phyloP scores from a whole-genome alignment of 2,329 filamentous ascomycete genomes.

The Colletotrichum abscissum region DNA sequence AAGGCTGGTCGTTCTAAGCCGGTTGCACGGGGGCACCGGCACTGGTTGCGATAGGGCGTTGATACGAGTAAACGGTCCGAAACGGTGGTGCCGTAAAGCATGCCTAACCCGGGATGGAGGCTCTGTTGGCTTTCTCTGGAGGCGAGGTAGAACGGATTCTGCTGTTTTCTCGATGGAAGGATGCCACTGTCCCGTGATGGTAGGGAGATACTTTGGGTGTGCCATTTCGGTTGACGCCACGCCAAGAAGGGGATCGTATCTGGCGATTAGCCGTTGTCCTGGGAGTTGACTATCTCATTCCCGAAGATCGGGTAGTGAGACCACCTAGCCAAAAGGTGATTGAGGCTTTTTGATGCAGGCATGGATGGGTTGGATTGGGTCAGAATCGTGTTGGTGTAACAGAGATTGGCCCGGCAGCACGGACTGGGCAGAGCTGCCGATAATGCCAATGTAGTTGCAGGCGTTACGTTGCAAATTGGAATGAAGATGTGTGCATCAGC shows the following conservation, averaged over 20 bases:
- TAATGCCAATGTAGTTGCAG: neutral
- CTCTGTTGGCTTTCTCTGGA: neutral
- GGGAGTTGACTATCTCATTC: neutral
- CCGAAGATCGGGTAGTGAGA: slow-evolving; percentile 9
- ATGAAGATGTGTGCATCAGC: no score
- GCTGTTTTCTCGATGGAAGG: slow-evolving; percentile 15
- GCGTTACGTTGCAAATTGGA: neutral
- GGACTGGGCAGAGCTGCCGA: neutral
- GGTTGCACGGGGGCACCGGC: neutral
- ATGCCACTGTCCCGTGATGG: slow-evolving; percentile 25
- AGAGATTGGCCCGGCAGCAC: neutral
- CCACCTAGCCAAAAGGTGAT: slow-evolving; percentile 1
- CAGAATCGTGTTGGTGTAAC: slow-evolving; percentile 2
- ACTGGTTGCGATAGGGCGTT: neutral
- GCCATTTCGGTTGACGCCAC: slow-evolving; percentile 15
- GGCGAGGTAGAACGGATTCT: neutral
- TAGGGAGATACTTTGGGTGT: slow-evolving; percentile 11
- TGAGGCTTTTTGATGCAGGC: neutral
- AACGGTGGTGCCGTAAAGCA: neutral
- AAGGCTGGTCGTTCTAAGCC: neutral
- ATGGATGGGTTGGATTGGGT: neutral
- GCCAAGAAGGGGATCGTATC: slow-evolving; percentile 12
- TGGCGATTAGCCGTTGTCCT: slow-evolving; percentile 10
- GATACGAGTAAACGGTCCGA: slow-evolving; percentile 15
- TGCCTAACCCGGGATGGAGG: neutral